phyloP scores from a whole-genome alignment of 352 stramenopile genomes.

The Thalassiosira oceanica region DNA sequence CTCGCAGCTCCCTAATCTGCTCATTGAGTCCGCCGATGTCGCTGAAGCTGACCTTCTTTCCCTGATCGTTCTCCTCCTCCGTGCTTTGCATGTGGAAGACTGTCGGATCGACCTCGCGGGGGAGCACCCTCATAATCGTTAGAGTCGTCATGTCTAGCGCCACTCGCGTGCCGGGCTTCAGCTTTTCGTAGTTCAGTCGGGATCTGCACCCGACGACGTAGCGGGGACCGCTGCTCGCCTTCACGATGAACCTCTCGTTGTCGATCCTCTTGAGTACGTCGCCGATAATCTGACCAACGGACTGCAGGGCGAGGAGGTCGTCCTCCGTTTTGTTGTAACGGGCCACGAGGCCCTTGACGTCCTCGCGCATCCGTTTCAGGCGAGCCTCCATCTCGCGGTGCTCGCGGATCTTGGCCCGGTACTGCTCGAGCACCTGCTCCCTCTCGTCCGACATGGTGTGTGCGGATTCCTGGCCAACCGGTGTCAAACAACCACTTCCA shows the following conservation, averaged over 20 bases:
- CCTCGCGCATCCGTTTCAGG: conserved; percentile 95
- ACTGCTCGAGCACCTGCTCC: not conserved
- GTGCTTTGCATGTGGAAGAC: conserved; percentile 99
- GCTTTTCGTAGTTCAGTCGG: conserved; percentile 87
- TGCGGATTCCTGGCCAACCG: no score
- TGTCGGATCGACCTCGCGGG: conserved; percentile 97
- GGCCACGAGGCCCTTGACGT: conserved; percentile 91
- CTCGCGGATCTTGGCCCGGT: conserved; percentile 89
- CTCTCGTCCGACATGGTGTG: not conserved
- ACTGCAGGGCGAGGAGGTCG: conserved; percentile 94
- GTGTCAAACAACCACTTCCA: no score
- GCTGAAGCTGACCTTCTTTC: conserved; percentile 91
- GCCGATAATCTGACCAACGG: conserved; percentile 98
- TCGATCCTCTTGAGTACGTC: conserved; percentile 98
- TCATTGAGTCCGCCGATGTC: conserved; percentile 98
- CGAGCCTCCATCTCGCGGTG: conserved; percentile 94
- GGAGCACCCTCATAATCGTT: conserved; percentile 98
- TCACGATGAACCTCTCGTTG: conserved; percentile 99
- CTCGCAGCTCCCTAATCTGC: conserved; percentile 91
- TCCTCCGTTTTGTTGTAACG: conserved; percentile 99
- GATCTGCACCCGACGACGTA: conserved; percentile 97
- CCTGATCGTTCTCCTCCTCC: conserved; percentile 87
- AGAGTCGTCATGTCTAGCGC: conserved; percentile 99
- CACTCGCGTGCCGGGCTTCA: conserved; percentile 96
- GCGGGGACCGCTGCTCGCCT: conserved; percentile 95